Evolutionary conservation across 345 rosid species (phyloP).

Genomic region (Clarkia xantiana): DNA sequence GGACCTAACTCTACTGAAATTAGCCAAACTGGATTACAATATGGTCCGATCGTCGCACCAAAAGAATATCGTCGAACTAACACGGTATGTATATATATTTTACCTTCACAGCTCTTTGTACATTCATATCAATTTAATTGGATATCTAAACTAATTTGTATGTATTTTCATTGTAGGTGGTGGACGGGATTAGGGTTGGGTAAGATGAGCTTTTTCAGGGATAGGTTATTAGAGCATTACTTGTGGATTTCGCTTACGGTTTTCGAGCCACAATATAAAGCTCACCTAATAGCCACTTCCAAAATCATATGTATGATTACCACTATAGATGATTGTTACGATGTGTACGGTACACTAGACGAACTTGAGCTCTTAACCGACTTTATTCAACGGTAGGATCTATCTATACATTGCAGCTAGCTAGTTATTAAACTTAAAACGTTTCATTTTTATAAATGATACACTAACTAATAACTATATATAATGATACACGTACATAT

Average conservation of each 20-base stretch:
- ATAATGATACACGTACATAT: not conserved
- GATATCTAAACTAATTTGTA: not conserved
- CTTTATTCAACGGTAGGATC: conserved; percentile 3
- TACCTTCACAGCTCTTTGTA: no score
- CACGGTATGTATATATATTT: not conserved
- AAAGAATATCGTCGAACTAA: not conserved
- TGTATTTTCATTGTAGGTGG: conserved; percentile 1
- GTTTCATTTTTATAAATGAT: not conserved
- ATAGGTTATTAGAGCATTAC: conserved; percentile 4
- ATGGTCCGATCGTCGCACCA: not conserved
- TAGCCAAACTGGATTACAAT: conserved; percentile 5
- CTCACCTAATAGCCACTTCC: not conserved
- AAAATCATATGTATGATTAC: conserved; percentile 5
- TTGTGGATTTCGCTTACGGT: not conserved
- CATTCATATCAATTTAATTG: no score
- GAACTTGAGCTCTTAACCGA: conserved; percentile 11
- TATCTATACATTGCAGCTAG: not conserved
- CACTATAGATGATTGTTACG: conserved; percentile 10
- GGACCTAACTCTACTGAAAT: conserved; percentile 2
- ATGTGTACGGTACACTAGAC: conserved; percentile 6
- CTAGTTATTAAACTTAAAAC: no score
- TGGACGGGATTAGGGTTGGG: conserved; percentile 2
- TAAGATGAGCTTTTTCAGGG: conserved; percentile 3
- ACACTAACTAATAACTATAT: no score
- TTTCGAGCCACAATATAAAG: conserved; percentile 7